These are phyloP conservation scores for Furcasterigmium sp. DNA, from an alignment of 2,329 filamentous ascomycete genomes.

Conservation along the genomic window DNA sequence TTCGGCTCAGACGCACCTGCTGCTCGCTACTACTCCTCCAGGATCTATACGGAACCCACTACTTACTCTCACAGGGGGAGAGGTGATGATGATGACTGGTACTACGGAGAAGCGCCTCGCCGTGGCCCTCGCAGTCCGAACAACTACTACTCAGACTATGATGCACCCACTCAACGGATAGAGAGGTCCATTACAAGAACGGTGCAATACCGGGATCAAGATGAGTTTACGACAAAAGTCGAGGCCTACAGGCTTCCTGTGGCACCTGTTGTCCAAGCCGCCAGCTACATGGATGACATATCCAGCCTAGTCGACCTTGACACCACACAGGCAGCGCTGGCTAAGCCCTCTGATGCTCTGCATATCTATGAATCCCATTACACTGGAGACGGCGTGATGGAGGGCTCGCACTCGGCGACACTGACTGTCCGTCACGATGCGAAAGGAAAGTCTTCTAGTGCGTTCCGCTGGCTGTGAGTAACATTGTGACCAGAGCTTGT, in stretches of 20 bases:
- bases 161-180: no score
- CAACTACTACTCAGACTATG: no score
- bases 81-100: no score
- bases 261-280: background rate
- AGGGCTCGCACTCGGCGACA: conserved; percentile 26
- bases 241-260: conserved; percentile 13
- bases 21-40: no score
- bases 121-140: no score
- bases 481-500: rapidly evolving
- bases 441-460: conserved; percentile 19
- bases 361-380: conserved; percentile 28
- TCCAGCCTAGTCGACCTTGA: conserved; percentile 13
- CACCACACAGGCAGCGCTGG: conserved; percentile 17
- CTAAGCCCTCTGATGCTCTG: conserved; percentile 17
- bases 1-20: no score
- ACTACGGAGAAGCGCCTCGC: no score
- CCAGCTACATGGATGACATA: background rate
- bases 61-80: no score
- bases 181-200: no score
- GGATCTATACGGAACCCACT: no score
- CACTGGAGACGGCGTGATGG: conserved; percentile 29
- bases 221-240: conserved; percentile 16
- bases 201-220: conserved; percentile 15
- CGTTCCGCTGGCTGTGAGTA: conserved; percentile 37
- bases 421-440: conserved; percentile 29